Evolutionary conservation across 2,329 filamentous ascomycete species (phyloP).

Genomic region (Clarireedia homoeocarpa): DNA sequence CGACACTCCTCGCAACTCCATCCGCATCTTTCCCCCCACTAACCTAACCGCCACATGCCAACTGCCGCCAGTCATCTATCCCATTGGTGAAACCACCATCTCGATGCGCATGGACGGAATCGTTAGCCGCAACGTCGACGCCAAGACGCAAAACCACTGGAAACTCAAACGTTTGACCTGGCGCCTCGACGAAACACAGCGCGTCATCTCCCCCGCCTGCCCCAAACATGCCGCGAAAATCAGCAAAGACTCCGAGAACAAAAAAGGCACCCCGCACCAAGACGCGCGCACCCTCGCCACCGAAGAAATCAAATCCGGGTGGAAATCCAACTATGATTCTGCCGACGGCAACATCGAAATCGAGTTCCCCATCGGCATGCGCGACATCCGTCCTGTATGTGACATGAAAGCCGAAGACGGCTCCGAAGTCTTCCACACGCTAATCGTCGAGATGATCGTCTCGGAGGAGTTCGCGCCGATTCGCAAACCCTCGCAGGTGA

Average conservation of each 20-base stretch:
- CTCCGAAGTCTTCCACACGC: conserved; percentile 71
- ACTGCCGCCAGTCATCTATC: conserved; percentile 76
- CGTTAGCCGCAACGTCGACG: conserved; percentile 58
- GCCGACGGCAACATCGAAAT: conserved; percentile 71
- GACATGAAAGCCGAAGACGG: conserved; percentile 69
- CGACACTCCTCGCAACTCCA: conserved; percentile 76
- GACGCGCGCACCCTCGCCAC: conserved; percentile 72
- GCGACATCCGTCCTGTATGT: conserved; percentile 59
- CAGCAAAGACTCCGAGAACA: conserved; percentile 32
- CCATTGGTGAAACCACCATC: conserved; percentile 73
- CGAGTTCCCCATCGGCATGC: conserved; percentile 62
- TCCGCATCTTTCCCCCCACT: conserved; percentile 93
- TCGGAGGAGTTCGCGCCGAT: conserved; percentile 80
- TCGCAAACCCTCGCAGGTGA: conserved; percentile 58
- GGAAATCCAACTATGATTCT: conserved; percentile 67
- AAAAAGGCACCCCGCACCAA: conserved; percentile 65
- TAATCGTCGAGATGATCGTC: conserved; percentile 90
- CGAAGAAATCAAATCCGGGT: conserved; percentile 76
- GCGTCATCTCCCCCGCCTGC: conserved; percentile 73
- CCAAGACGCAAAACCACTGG: conserved; percentile 72
- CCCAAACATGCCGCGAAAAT: conserved; percentile 58
- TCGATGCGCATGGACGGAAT: conserved; percentile 81
- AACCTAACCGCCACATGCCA: conserved; percentile 83
- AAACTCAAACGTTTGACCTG: conserved; percentile 85
- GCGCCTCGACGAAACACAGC: conserved; percentile 84